Conservation (phyloP, 176 grass and related monocot genomes). For the Miscanthus lutarioriparius region DNA sequence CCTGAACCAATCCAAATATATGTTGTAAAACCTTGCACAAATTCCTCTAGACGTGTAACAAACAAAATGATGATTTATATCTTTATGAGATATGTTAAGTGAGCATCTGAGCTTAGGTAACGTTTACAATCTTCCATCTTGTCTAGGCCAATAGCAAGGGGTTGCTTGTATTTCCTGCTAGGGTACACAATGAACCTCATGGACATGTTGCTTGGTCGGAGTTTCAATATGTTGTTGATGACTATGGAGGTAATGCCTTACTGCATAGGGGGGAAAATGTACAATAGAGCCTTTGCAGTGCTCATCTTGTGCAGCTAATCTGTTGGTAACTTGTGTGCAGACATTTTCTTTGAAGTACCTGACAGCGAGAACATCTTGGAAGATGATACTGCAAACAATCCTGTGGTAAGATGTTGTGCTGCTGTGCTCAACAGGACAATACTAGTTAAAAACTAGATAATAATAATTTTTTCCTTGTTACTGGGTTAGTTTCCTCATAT, state of each 20-base stretch:
- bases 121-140: constrained; percentile 23
- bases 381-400: constrained; percentile 66
- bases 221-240: constrained; percentile 80
- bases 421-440: not conserved
- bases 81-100: not conserved
- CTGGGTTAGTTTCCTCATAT: not conserved
- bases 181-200: constrained; percentile 91
- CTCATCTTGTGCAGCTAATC: constrained; percentile 18
- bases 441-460: not conserved
- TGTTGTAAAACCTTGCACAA: constrained; percentile 22
- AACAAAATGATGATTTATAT: constrained; percentile 11
- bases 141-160: constrained; percentile 88
- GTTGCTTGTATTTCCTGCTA: constrained; percentile 85
- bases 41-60: not conserved
- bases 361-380: constrained; percentile 74
- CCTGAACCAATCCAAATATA: not conserved
- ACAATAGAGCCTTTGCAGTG: not conserved
- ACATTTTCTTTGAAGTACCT: constrained; percentile 90
- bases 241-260: constrained; percentile 82
- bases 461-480: not conserved
- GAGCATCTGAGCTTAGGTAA: constrained; percentile 1
- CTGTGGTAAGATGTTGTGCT: constrained; percentile 61
- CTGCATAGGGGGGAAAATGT: not conserved
- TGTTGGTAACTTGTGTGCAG: constrained; percentile 46
- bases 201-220: constrained; percentile 76